Evolutionary conservation across 2,329 filamentous ascomycete genomes (phyloP), one percentile per base, ranked within the genome.

Genomic region (Pseudogymnoascus sp.): DNA sequence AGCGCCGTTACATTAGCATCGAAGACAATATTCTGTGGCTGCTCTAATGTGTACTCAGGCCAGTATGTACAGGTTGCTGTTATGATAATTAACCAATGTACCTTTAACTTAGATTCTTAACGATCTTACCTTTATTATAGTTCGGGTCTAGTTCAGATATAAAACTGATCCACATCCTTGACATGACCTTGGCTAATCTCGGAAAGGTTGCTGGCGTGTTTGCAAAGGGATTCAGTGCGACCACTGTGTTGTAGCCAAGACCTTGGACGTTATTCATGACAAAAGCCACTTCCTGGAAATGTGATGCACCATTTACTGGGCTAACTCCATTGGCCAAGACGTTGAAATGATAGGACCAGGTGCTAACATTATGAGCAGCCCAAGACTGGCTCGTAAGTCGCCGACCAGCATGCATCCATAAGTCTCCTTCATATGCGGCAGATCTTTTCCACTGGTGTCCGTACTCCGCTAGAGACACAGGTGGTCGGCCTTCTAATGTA

Each of bases 311-410:
- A 0, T 73, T 69, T 1, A 74, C 71, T 9, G 74, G 72, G 0
- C 75, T 71, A 1, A 78, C 66, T 8, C 81, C 79, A 3, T 77
- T 75, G 0, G 79, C 73, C 14, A 79, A 72, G 7, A 82, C 82
- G 68, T 87, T 84, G 76, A 87, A 88, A 55, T 82, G 79, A 73
- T 86, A 88, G 68, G 79, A 80, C 72, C 82, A 88, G 8, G 82
- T 82, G 5, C 78, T 72, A 0, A 82, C 69, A 8, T 76, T 76
- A 23, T 76, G 70, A 3, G 75, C 72, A 6, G 81, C 74, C 80
- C 83, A 86, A 1, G 76, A 74, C 66, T 82, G 74, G 64, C 79
- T 81, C 4, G 81, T 79, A 22, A 78, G 74, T 3, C 84, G 78
- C 1, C 84, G 79, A 33, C 79, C 78, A 4, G 81, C 84, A 63